Conservation (phyloP, 768 basidiomycete species). For the Mycena crocata region DNA sequence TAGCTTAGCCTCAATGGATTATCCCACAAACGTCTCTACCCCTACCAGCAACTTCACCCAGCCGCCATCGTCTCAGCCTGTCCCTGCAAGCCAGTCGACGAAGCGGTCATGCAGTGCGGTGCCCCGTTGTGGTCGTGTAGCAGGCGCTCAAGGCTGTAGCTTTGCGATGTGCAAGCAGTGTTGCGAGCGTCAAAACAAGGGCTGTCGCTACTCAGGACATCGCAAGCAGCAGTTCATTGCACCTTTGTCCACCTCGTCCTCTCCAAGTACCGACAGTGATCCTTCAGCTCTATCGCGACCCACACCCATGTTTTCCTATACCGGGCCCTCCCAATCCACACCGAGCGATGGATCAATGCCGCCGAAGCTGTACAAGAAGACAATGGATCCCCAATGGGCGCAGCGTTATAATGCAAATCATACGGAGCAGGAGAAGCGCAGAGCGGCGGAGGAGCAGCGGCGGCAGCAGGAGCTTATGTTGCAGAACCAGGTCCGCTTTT, state of each 20-base stretch:
- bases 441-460: not conserved
- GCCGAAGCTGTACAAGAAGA: slow-evolving; percentile 6
- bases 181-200: slow-evolving; percentile 8
- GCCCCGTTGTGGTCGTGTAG: not conserved
- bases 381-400: slow-evolving; percentile 5
- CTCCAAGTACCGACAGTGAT: not conserved
- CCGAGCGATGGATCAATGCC: not conserved
- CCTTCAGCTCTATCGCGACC: slow-evolving; percentile 10
- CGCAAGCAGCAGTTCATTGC: not conserved
- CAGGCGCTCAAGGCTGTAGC: not conserved
- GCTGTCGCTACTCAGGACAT: not conserved
- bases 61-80: not conserved
- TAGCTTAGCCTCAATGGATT: not conserved
- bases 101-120: not conserved
- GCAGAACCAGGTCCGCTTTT: slow-evolving; percentile 8
- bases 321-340: not conserved
- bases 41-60: not conserved
- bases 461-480: not conserved
- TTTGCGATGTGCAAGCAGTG: slow-evolving; percentile 9
- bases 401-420: not conserved
- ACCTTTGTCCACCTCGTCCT: not conserved
- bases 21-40: not conserved
- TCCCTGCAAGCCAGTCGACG: not conserved
- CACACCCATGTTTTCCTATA: slow-evolving; percentile 1
- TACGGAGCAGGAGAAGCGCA: not conserved